These are phyloP conservation scores for Pseudocercospora eumusae DNA, from an alignment of 2,329 filamentous ascomycete species.

Conservation along the genomic window DNA sequence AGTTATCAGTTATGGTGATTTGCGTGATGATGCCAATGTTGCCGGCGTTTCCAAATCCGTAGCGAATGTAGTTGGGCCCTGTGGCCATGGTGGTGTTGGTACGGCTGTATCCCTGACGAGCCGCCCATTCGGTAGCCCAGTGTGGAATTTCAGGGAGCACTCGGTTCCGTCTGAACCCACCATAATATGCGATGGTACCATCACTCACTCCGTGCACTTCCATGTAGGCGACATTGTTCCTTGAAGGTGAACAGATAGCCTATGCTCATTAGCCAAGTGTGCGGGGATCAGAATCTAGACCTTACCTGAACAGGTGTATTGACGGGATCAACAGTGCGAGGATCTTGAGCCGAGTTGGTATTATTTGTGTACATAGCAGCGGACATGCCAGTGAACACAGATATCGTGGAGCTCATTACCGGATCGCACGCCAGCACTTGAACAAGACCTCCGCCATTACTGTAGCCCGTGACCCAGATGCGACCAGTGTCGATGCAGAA, in stretches of 20 bases:
- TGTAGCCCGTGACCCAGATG: conserved; percentile 54
- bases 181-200: conserved; percentile 43
- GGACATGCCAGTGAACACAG: conserved; percentile 53
- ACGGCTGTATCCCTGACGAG: conserved; percentile 37
- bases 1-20: conserved; percentile 36
- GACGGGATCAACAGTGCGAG: conserved; percentile 25
- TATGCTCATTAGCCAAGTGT: neutral
- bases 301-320: conserved; percentile 28
- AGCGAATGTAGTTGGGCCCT: neutral
- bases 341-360: conserved; percentile 26
- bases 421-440: conserved; percentile 52
- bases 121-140: conserved; percentile 42
- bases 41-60: conserved; percentile 2
- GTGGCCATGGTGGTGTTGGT: conserved; percentile 35
- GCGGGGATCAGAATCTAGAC: neutral
- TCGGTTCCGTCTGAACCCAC: conserved; percentile 24
- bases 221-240: conserved; percentile 41
- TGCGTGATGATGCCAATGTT: conserved; percentile 41
- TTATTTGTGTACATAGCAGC: conserved; percentile 47
- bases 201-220: conserved; percentile 49
- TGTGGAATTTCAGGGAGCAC: conserved; percentile 27
- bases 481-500: conserved; percentile 50
- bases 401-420: conserved; percentile 45
- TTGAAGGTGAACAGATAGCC: conserved; percentile 25
- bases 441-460: conserved; percentile 56